phyloP scores from a whole-genome alignment of 257 asterid genomes.

The Solanum rostratum region DNA sequence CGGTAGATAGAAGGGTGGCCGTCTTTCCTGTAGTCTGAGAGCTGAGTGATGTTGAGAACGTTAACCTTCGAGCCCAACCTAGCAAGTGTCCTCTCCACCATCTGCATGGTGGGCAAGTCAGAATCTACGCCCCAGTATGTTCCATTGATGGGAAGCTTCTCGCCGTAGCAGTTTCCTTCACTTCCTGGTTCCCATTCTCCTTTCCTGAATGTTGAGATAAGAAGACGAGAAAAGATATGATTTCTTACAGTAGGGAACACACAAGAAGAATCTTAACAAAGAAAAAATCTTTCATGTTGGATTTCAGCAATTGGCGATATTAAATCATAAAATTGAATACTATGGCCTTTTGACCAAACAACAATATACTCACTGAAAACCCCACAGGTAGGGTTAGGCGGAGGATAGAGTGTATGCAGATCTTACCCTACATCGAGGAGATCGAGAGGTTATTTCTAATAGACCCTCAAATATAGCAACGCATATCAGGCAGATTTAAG shows the following conservation, averaged over 20 bases:
- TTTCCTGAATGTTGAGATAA: constrained; percentile 32
- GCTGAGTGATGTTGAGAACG: constrained; percentile 71
- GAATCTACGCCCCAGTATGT: constrained; percentile 73
- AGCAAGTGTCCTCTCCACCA: constrained; percentile 48
- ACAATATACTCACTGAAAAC: neutral
- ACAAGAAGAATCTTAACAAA: neutral
- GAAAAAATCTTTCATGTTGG: neutral
- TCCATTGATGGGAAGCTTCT: constrained; percentile 51
- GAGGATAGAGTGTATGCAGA: neutral
- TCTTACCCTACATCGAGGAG: neutral
- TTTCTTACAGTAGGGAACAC: neutral
- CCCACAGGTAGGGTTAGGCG: neutral
- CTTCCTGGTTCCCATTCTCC: constrained; percentile 62
- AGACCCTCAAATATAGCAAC: neutral
- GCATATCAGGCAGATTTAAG: neutral
- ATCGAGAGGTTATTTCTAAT: neutral
- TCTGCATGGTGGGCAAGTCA: constrained; percentile 62
- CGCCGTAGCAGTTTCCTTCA: constrained; percentile 75
- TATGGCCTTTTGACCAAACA: neutral
- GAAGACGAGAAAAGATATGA: neutral
- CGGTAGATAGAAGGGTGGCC: constrained; percentile 88
- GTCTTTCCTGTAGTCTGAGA: constrained; percentile 81
- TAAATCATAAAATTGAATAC: neutral
- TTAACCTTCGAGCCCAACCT: constrained; percentile 51
- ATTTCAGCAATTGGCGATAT: neutral